Base-by-base conservation (phyloP, 2,329 filamentous ascomycete species). In the Aspergillus ruber region DNA sequence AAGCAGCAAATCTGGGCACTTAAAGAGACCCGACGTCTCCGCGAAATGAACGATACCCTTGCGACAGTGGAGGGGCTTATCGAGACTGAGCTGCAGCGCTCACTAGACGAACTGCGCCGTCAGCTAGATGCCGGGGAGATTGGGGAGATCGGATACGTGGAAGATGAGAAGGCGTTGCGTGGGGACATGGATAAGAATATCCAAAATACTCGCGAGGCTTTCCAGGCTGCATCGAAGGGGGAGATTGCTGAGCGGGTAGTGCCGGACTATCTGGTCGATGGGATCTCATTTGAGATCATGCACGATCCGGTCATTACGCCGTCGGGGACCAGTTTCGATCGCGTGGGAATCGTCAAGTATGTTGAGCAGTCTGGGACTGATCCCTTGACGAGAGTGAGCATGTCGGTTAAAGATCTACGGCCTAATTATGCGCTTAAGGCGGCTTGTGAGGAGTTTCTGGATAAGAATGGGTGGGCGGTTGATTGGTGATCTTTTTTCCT, bases 271-370 rank as follows among this genome's bases (percentile, higher is more conserved):
- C 56, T 76, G 6, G 66, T 76, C 40, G 74, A 76, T 50, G 68
- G 68, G 6, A 75, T 76, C 51, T 72, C 71, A 0, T 76, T 76
- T 49, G 70, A 74, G 49, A 64, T 76, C 53, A 76, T 76, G 74
- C 73, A 76, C 51, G 74, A 76, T 51, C 74, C 74, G 4, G 72
- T 76, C 29, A 63, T 74, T 5, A 76, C 73, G 1, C 90, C 86
- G 60, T 90, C 86, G 1, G 93, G 93, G 10, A 87, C 90, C 54
- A 93, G 86, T 1, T 98, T 95, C 65, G 93, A 97, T 66, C 81
- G 91, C 38, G 78, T 87, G 0, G 87, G 87, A 13, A 85, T 98
- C 51, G 76, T 90, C 61, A 89, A 95, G 67, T 90, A 96, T 63
- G 75, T 98, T 21, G 85, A 86, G 59, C 77, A 86, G 18, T 81